Base-by-base conservation (phyloP, 1,284 basidiomycete genomes). In the Phylloporus sp. region DNA sequence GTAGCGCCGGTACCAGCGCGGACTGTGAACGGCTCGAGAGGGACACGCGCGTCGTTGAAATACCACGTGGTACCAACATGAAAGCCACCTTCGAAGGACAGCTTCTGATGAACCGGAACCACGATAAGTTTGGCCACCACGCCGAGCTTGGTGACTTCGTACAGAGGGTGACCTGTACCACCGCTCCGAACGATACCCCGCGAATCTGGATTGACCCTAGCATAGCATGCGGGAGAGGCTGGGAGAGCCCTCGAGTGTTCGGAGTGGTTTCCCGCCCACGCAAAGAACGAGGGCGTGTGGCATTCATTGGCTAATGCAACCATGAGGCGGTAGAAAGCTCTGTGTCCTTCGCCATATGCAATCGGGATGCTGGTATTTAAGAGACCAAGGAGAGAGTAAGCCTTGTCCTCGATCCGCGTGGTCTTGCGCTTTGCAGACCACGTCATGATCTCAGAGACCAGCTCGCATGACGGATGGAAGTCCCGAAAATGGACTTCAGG, bases 401-500 rank as follows among this genome's bases (percentile, higher is more conserved):
- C 62, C 42, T 7, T 47, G 24, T 69, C 68, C 46, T 72, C 62
- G 11, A 53, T 52, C 17, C 62, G 66, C 6, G 70, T 70, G 28
- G 70, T 70, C 39, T 68, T 69, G 34, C 68, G 57, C 24, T 56
- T 58, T 3, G 66, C 55, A 3, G 68, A 56, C 68, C 69, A 69
- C 29, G 29, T 56, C 68, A 69, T 69, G 42, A 68, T 40, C 24
- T 61, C 49, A 13, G 65, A 58, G 29, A 69, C 47, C 13, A 50
- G 26, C 32, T 56, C 46, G 22, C 56, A 67, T 18, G 61, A 60
- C 4, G 68, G 70, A 12, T 34, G 8, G 24, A 72, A 65, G n/a
- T 34, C 32, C 11, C 20, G 42, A 8, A 37, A 37, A 37, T 37
- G 34, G 15, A 10, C 34, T 37, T 37, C 34, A 11, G 62, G 39